Conservation (phyloP, 805 yeast genomes). For the Allodekkera sacchari region DNA sequence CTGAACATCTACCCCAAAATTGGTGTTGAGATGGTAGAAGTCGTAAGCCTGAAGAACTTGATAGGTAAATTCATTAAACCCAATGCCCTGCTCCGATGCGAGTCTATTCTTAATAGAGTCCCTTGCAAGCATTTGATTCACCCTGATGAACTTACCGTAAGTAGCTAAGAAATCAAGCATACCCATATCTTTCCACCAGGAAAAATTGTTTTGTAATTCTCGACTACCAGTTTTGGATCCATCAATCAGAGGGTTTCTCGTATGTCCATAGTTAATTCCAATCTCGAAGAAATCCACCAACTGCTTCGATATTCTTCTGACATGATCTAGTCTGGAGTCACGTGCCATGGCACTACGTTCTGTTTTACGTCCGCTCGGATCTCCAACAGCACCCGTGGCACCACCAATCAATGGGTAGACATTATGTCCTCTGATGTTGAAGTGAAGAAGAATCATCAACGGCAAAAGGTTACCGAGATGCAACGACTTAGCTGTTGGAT, state of each 20-base stretch:
- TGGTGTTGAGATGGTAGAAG: conserved; percentile 68
- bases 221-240: conserved; percentile 10
- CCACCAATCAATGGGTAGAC: conserved; percentile 86
- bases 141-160: conserved; percentile 72
- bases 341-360: conserved; percentile 61
- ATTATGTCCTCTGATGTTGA: conserved; percentile 75
- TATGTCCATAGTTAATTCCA: conserved; percentile 55
- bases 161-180: conserved; percentile 70
- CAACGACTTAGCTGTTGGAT: conserved; percentile 84
- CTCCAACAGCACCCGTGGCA: conserved; percentile 95
- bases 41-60: conserved; percentile 92
- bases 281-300: conserved; percentile 49
- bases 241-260: conserved; percentile 29
- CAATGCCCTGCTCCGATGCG: conserved; percentile 63
- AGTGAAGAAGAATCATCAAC: conserved; percentile 74
- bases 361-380: conserved; percentile 84
- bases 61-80: conserved; percentile 90
- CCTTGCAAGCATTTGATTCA: conserved; percentile 80
- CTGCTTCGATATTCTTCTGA: conserved; percentile 51
- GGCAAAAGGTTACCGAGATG: conserved; percentile 92
- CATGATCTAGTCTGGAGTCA: conserved; percentile 45
- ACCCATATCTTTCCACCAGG: conserved; percentile 79
- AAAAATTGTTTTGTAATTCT: conserved; percentile 48
- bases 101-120: conserved; percentile 79
- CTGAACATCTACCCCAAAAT: conserved; percentile 58